phyloP scores from a whole-genome alignment of 441 rosid genomes.

The Brassica hybrid region DNA sequence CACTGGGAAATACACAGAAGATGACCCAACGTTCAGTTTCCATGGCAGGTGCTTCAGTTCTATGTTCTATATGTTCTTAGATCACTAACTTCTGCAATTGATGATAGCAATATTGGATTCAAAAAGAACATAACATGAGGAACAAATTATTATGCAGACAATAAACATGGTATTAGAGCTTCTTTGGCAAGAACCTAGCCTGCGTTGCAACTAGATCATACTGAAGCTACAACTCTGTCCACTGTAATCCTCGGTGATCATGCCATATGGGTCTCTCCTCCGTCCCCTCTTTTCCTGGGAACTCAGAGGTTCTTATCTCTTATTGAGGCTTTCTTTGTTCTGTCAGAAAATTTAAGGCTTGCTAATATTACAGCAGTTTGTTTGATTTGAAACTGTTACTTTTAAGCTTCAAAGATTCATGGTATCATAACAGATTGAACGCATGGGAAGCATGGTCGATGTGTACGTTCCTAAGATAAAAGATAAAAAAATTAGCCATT shows the following conservation, averaged over 20 bases:
- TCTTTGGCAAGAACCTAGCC: conserved; percentile 91
- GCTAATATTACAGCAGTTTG: too few relatives aligned
- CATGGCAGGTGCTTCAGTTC: conserved; percentile 91
- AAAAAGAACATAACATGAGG: conserved; percentile 64
- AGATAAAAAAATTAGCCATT: too few relatives aligned
- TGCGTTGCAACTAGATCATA: conserved; percentile 83
- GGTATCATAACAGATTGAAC: too few relatives aligned
- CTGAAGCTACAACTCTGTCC: conserved; percentile 49
- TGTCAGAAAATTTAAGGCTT: conserved; percentile 96
- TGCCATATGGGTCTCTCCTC: conserved; percentile 56
- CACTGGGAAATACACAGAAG: conserved; percentile 77
- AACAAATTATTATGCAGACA: conserved; percentile 73
- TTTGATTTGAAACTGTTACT: too few relatives aligned
- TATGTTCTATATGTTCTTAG: conserved; percentile 84
- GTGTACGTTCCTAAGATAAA: too few relatives aligned
- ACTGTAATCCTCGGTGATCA: conserved; percentile 64
- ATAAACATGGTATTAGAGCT: conserved; percentile 81
- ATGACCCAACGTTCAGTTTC: conserved; percentile 87
- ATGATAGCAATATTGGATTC: conserved; percentile 46
- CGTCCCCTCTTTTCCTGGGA: conserved; percentile 85
- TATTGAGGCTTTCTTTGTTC: conserved; percentile 95
- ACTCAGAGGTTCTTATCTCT: conserved; percentile 91
- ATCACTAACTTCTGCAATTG: conserved; percentile 61
- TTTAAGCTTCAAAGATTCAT: too few relatives aligned
- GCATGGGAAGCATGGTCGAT: too few relatives aligned